These are phyloP conservation scores for Apiotrichum domesticum DNA, from an alignment of 1,284 basidiomycete species.

Conservation along the genomic window DNA sequence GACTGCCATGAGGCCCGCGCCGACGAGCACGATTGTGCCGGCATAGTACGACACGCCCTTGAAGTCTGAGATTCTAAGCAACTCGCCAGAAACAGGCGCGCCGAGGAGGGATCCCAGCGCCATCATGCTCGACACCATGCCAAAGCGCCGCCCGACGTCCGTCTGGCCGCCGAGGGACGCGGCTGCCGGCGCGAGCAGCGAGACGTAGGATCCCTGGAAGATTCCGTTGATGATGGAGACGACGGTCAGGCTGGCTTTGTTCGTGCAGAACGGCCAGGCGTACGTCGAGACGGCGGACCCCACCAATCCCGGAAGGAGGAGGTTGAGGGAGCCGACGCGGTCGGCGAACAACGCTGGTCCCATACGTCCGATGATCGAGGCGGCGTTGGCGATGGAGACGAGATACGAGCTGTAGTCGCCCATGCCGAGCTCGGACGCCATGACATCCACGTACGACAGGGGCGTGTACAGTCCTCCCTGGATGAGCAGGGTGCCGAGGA, in stretches of 20 bases:
- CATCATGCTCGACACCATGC: slow-evolving; percentile 20
- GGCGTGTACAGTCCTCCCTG: slow-evolving; percentile 20
- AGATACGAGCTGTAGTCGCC: slow-evolving; percentile 19
- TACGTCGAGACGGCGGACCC: slow-evolving; percentile 20
- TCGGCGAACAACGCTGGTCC: slow-evolving; percentile 18
- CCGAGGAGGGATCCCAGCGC: slow-evolving; percentile 15
- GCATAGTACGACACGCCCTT: slow-evolving; percentile 21
- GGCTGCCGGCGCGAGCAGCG: slow-evolving; percentile 22
- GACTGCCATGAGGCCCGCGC: neutral
- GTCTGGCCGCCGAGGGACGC: slow-evolving; percentile 22
- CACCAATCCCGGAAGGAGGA: slow-evolving; percentile 18
- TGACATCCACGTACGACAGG: slow-evolving; percentile 18
- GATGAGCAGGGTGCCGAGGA: slow-evolving; percentile 10
- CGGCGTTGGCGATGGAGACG: slow-evolving; percentile 21
- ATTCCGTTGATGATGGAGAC: slow-evolving; percentile 22
- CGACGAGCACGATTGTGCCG: slow-evolving; percentile 9
- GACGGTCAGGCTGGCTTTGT: slow-evolving; percentile 14
- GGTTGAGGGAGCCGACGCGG: slow-evolving; percentile 17
- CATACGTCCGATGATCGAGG: slow-evolving; percentile 15
- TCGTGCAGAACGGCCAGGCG: slow-evolving; percentile 22
- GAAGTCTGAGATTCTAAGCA: slow-evolving; percentile 6
- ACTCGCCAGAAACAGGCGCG: slow-evolving; percentile 16
- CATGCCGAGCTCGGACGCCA: slow-evolving; percentile 12
- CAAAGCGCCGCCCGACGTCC: slow-evolving; percentile 25
- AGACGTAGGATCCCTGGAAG: slow-evolving; percentile 24